These are phyloP conservation scores for Groenewaldozyma auringiensis DNA, from an alignment of 1,139 yeast species.

Conservation along the genomic window DNA sequence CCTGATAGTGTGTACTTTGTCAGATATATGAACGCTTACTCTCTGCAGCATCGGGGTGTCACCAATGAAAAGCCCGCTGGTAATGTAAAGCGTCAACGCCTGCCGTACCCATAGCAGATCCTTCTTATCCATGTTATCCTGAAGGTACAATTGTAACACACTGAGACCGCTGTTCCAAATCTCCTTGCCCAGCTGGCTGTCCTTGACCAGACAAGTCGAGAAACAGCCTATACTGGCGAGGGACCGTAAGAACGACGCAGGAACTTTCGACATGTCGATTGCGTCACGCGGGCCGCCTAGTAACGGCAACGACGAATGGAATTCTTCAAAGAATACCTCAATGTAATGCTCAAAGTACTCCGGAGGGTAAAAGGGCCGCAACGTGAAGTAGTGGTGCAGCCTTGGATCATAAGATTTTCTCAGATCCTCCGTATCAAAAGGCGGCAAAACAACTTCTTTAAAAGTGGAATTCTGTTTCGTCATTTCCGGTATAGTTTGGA, in stretches of 20 bases:
- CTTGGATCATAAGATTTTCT: slow-evolving; percentile 5
- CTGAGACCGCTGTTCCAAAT: slow-evolving; percentile 7
- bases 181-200: slow-evolving; percentile 4
- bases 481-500: slow-evolving; percentile 6
- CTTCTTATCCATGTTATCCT: slow-evolving; percentile 3
- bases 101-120: slow-evolving; percentile 5
- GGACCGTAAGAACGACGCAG: slow-evolving; percentile 5
- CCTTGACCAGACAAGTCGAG: slow-evolving; percentile 2
- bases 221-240: slow-evolving; percentile 6
- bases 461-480: not conserved
- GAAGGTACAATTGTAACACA: slow-evolving; percentile 5
- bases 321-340: slow-evolving; percentile 4
- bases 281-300: not conserved
- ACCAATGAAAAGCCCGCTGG: slow-evolving; percentile 4
- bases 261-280: not conserved
- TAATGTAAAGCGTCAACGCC: not conserved
- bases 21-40: slow-evolving; percentile 3
- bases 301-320: slow-evolving; percentile 2
- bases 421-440: slow-evolving; percentile 6
- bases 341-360: slow-evolving; percentile 7
- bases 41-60: slow-evolving; percentile 4
- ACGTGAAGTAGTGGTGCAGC: slow-evolving; percentile 5
- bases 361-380: slow-evolving; percentile 6
- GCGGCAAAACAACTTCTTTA: slow-evolving; percentile 3
- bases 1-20: not conserved